phyloP scores from a whole-genome alignment of 2,329 filamentous ascomycete species.

The Juglanconis sp. region DNA sequence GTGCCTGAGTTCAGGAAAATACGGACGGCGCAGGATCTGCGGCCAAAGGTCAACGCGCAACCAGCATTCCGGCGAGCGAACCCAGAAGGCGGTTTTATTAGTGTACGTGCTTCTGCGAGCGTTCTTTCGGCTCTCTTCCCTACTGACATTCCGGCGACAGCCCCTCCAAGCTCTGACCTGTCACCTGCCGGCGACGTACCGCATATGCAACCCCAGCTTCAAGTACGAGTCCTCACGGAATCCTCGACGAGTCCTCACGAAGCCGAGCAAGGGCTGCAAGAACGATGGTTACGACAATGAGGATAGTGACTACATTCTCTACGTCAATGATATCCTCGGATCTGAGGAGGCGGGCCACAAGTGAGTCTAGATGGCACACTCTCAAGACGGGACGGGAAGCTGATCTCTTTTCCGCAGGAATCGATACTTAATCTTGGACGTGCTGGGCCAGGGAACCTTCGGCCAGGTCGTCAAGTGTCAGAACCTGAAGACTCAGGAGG shows the following conservation, averaged over 20 bases:
- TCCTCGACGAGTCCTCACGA: slow-evolving; percentile 90
- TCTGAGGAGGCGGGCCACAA: slow-evolving; percentile 98
- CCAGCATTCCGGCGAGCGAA: slow-evolving; percentile 90
- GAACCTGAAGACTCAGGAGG: slow-evolving; percentile 96
- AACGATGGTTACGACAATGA: slow-evolving; percentile 99
- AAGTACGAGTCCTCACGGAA: slow-evolving; percentile 99
- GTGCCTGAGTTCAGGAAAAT: slow-evolving; percentile 88
- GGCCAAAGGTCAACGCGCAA: slow-evolving; percentile 80
- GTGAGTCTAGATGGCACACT: slow-evolving; percentile 44
- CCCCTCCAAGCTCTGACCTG: slow-evolving; percentile 93
- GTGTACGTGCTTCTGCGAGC: slow-evolving; percentile 54
- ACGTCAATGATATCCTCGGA: slow-evolving; percentile 96
- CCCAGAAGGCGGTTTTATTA: slow-evolving; percentile 96
- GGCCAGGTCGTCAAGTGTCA: slow-evolving; percentile 99
- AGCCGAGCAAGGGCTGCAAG: slow-evolving; percentile 97
- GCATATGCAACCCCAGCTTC: slow-evolving; percentile 96
- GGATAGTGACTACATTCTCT: slow-evolving; percentile 98
- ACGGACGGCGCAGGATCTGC: slow-evolving; percentile 68
- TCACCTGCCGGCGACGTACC: slow-evolving; percentile 90
- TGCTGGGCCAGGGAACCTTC: slow-evolving; percentile 95
- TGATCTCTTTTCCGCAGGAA: slow-evolving; percentile 54
- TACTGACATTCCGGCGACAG: slow-evolving; percentile 40
- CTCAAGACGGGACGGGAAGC: not conserved
- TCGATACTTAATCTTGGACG: slow-evolving; percentile 93
- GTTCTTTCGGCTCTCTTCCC: slow-evolving; percentile 6